These are phyloP conservation scores for Camellia oleifera DNA, from an alignment of 179 eudicot genomes.

Conservation along the genomic window DNA sequence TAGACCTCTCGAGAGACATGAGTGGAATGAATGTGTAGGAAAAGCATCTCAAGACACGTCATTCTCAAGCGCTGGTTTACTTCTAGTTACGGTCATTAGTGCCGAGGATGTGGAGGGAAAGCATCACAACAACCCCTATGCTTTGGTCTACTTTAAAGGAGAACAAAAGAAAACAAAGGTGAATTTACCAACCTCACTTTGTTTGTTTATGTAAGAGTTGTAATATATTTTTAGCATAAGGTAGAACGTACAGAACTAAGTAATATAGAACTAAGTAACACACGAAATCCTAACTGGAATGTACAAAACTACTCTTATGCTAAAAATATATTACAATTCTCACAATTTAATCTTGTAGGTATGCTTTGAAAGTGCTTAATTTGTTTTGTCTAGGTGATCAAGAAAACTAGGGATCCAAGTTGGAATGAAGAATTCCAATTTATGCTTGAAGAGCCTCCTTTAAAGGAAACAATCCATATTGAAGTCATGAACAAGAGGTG, in stretches of 20 bases:
- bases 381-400: constrained; percentile 36
- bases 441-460: constrained; percentile 69
- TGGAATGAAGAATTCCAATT: constrained; percentile 80
- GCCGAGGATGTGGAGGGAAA: constrained; percentile 67
- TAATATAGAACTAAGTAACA: too few species aligned
- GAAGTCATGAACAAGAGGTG: constrained; percentile 67
- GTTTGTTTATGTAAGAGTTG: neutral
- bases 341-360: too few species aligned
- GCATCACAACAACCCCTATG: constrained; percentile 59
- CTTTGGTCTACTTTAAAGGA: constrained; percentile 49
- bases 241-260: too few species aligned
- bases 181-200: constrained; percentile 3
- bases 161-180: constrained; percentile 68
- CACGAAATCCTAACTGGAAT: too few species aligned
- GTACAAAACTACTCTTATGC: too few species aligned
- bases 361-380: neutral
- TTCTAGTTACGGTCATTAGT: constrained; percentile 45
- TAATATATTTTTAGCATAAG: neutral
- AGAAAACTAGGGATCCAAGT: constrained; percentile 58
- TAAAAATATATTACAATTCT: too few species aligned
- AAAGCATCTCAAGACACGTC: constrained; percentile 23
- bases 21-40: constrained; percentile 23
- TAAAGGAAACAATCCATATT: constrained; percentile 49
- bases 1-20: constrained; percentile 19
- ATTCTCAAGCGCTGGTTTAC: constrained; percentile 49